Evolutionary conservation across 2,329 filamentous ascomycete genomes (phyloP).

Genomic region (Diaporthe caulivora): DNA sequence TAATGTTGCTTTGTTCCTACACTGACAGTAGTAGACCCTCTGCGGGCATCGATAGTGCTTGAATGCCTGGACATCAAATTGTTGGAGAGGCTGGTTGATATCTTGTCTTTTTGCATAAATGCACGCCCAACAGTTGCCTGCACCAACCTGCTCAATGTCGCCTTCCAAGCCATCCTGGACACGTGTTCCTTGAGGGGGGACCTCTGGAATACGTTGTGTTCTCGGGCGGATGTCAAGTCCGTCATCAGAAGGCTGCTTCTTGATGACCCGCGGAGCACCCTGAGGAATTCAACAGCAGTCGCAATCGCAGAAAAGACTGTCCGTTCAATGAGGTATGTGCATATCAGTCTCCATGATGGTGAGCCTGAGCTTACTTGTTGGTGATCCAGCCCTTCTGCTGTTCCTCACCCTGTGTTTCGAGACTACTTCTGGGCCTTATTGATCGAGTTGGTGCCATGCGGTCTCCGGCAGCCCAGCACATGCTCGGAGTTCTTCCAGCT

Average conservation of each 20-base stretch:
- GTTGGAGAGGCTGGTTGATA: conserved; percentile 48
- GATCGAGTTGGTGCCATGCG: conserved; percentile 52
- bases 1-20: not conserved
- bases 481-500: conserved; percentile 62
- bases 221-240: conserved; percentile 44
- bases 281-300: conserved; percentile 53
- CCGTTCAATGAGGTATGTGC: conserved; percentile 33
- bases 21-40: conserved; percentile 35
- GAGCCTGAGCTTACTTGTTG: conserved; percentile 26
- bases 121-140: conserved; percentile 44
- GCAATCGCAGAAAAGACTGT: conserved; percentile 49
- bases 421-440: conserved; percentile 62
- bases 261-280: conserved; percentile 49
- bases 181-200: conserved; percentile 52
- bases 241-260: conserved; percentile 54
- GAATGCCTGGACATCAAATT: conserved; percentile 45
- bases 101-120: conserved; percentile 44
- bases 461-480: conserved; percentile 47
- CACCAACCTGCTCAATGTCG: conserved; percentile 49
- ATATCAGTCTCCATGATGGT: conserved; percentile 12
- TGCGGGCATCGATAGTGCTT: conserved; percentile 39
- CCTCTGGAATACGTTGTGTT: conserved; percentile 55
- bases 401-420: conserved; percentile 54
- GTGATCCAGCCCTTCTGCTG: conserved; percentile 43
- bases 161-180: conserved; percentile 56